Conservation (phyloP, 805 yeast genomes). For the Ogataea henricii region DNA sequence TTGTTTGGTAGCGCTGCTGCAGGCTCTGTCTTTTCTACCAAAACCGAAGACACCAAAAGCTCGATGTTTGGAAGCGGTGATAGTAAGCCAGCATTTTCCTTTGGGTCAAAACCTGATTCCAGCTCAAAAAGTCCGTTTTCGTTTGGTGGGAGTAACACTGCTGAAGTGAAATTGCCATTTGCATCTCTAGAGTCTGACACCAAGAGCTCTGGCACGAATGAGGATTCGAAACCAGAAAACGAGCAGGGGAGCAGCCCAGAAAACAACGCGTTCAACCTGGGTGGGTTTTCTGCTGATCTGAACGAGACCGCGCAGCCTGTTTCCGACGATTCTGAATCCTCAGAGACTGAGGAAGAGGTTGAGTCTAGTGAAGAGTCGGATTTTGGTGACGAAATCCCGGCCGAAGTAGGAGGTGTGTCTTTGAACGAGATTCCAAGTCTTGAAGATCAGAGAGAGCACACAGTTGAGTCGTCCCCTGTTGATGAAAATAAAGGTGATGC, state of each 20-base stretch:
- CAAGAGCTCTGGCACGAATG: background rate
- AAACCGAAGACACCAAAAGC: background rate
- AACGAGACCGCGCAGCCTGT: too few relatives aligned
- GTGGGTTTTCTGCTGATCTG: background rate
- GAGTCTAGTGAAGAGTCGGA: conserved; percentile 7
- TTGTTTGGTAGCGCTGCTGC: background rate
- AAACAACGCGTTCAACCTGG: background rate
- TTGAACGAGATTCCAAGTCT: too few relatives aligned
- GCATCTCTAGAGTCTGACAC: background rate
- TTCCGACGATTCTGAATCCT: background rate
- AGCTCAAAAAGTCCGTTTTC: background rate
- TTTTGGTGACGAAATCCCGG: too few relatives aligned
- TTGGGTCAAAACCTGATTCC: background rate
- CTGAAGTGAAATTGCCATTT: conserved; percentile 1
- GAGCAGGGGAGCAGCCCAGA: background rate
- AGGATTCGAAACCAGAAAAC: background rate
- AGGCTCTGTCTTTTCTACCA: background rate
- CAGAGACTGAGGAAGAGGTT: background rate
- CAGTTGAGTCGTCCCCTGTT: too few relatives aligned
- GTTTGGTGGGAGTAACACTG: background rate
- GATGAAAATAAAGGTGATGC: too few relatives aligned
- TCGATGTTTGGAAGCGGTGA: too few relatives aligned
- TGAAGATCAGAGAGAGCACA: too few relatives aligned
- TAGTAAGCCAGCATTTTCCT: background rate
- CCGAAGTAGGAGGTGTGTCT: too few relatives aligned